Conservation (phyloP, 2,329 filamentous ascomycete species). For the Lecanicillium sp. region DNA sequence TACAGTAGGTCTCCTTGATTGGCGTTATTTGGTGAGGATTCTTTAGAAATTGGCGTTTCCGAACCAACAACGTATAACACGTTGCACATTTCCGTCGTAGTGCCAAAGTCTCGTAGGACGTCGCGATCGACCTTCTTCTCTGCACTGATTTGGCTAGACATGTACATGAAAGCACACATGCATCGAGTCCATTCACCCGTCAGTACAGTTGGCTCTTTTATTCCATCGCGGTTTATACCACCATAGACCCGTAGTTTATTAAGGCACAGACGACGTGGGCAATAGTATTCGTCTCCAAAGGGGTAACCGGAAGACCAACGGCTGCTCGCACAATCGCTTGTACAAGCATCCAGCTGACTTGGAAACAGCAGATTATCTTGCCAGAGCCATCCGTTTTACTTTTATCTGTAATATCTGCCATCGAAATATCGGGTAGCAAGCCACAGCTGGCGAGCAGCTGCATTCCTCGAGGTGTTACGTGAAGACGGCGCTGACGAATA, state of each 20-base stretch:
- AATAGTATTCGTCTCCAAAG: slow-evolving; percentile 26
- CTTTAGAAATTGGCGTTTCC: too few species aligned
- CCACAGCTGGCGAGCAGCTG: slow-evolving; percentile 7
- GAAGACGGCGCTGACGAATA: slow-evolving; percentile 5
- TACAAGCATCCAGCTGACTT: slow-evolving; percentile 28
- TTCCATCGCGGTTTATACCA: slow-evolving; percentile 6
- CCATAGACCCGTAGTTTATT: slow-evolving; percentile 22
- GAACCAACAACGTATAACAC: too few species aligned
- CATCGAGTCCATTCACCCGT: slow-evolving; percentile 5
- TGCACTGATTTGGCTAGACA: slow-evolving; percentile 7
- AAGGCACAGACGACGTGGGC: slow-evolving; percentile 25
- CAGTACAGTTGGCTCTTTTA: slow-evolving; percentile 8
- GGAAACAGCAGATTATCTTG: slow-evolving; percentile 25
- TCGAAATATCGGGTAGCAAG: neutral
- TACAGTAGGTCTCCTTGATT: too few species aligned
- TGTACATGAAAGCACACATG: slow-evolving; percentile 10
- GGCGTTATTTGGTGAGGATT: too few species aligned
- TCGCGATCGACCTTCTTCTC: slow-evolving; percentile 6
- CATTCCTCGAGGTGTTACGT: neutral
- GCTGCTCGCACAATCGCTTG: slow-evolving; percentile 22
- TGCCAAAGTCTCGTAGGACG: slow-evolving; percentile 8
- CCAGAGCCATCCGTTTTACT: slow-evolving; percentile 25
- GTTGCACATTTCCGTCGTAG: slow-evolving; percentile 6
- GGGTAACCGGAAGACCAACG: slow-evolving; percentile 22
- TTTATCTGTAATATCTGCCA: slow-evolving; percentile 21